These are phyloP conservation scores for Periconia macrospinosa DNA, from an alignment of 2,329 filamentous ascomycete species.

Conservation along the genomic window DNA sequence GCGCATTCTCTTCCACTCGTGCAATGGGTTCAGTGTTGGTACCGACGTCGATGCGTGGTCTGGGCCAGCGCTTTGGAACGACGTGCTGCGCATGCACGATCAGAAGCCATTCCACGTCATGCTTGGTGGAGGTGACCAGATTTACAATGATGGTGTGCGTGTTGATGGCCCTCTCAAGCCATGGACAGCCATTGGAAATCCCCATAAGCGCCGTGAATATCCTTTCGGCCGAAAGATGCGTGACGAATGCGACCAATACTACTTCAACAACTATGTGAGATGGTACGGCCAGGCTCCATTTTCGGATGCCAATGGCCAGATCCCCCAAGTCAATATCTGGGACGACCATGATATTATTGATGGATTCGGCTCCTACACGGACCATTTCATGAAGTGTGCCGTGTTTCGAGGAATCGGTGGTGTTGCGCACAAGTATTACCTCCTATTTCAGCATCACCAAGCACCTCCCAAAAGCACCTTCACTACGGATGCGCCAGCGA, in stretches of 20 bases:
- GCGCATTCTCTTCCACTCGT: conserved; percentile 71
- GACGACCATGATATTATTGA: conserved; percentile 69
- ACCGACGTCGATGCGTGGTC: conserved; percentile 66
- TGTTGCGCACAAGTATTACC: conserved; percentile 61
- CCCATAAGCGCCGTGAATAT: conserved; percentile 61
- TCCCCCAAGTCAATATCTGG: conserved; percentile 68
- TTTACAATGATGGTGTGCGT: conserved; percentile 76
- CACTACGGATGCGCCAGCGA: conserved; percentile 70
- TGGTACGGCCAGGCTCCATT: conserved; percentile 73
- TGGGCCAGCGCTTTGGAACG: conserved; percentile 65
- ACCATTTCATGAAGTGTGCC: conserved; percentile 67
- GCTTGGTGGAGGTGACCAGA: conserved; percentile 91
- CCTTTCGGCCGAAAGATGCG: conserved; percentile 68
- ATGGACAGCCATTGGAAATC: conserved; percentile 65
- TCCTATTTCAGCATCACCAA: conserved; percentile 74
- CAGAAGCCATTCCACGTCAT: conserved; percentile 66
- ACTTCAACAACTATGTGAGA: conserved; percentile 62
- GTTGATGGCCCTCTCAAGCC: conserved; percentile 73
- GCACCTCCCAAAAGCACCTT: conserved; percentile 84
- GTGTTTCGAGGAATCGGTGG: conserved; percentile 69
- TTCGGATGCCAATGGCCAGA: conserved; percentile 61
- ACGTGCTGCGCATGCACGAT: conserved; percentile 63
- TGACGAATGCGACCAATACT: conserved; percentile 62
- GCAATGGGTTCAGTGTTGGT: conserved; percentile 69
- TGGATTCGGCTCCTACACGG: conserved; percentile 67